Evolutionary conservation across 208 protist genomes (phyloP).

Genomic region (Trypanosoma conorhini): DNA sequence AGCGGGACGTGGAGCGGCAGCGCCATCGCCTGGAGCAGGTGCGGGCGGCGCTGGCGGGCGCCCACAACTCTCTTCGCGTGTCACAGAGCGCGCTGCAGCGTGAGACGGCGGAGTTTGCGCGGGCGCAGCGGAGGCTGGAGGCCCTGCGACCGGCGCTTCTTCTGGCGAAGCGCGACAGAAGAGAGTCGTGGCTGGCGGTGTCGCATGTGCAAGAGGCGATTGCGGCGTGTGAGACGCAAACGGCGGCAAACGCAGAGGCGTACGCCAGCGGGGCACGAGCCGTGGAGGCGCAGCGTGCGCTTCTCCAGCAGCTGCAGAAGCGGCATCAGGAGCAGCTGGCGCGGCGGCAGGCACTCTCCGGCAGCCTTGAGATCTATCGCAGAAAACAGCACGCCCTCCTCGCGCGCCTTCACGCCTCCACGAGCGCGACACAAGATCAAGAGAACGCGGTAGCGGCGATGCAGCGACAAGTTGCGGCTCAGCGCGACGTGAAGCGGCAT

Average conservation of each 20-base stretch:
- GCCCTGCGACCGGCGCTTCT: constrained; percentile 35
- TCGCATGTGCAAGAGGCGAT: constrained; percentile 39
- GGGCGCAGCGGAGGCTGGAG: constrained; percentile 37
- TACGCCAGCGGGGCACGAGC: constrained; percentile 7
- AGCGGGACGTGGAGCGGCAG: constrained; percentile 35
- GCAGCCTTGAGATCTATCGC: neutral
- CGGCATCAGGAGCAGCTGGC: constrained; percentile 18
- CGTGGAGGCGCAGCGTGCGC: neutral
- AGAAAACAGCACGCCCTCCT: constrained; percentile 1
- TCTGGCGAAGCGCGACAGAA: constrained; percentile 42
- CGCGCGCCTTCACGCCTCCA: constrained; percentile 1
- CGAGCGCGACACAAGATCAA: constrained; percentile 30
- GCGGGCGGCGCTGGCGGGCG: constrained; percentile 38
- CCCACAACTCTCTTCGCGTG: constrained; percentile 34
- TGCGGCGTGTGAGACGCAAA: constrained; percentile 35
- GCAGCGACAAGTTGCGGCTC: constrained; percentile 23
- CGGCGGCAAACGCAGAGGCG: constrained; percentile 36
- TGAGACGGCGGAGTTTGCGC: constrained; percentile 34
- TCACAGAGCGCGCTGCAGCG: constrained; percentile 33
- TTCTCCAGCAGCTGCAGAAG: constrained; percentile 11
- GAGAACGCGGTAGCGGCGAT: constrained; percentile 20
- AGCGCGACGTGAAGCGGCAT: constrained; percentile 13
- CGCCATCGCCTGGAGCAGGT: constrained; percentile 38
- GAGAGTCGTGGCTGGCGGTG: constrained; percentile 41
- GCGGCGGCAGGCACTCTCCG: neutral